These are phyloP conservation scores for Rhodotorula sp. DNA, from an alignment of 1,284 basidiomycete species.

Conservation along the genomic window DNA sequence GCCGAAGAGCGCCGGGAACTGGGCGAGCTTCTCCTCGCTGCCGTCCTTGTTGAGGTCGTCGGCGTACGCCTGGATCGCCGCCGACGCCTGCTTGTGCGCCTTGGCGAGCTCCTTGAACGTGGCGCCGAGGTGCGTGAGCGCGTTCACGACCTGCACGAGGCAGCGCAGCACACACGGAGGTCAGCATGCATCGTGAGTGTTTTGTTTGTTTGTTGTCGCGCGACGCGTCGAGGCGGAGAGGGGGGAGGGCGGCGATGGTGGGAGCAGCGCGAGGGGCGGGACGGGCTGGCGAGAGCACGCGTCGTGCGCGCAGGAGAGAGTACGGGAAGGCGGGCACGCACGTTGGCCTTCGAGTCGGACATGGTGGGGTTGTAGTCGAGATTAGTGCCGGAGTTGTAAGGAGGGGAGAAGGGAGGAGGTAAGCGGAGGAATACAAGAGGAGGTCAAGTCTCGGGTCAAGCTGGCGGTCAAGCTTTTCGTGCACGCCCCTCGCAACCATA, in stretches of 20 bases:
- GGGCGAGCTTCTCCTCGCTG: constrained; percentile 42
- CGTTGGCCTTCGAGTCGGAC: constrained; percentile 23
- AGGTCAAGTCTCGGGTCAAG: no score
- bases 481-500: not conserved
- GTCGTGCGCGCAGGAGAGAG: not conserved
- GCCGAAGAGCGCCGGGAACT: constrained; percentile 40
- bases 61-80: constrained; percentile 52
- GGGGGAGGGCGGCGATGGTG: not conserved
- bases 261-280: not conserved
- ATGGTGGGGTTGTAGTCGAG: constrained; percentile 20
- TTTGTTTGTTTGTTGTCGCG: not conserved
- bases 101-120: constrained; percentile 52
- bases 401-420: not conserved
- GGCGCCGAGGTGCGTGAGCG: constrained; percentile 16
- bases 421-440: not conserved
- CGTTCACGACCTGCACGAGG: constrained; percentile 9
- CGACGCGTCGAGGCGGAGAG: not conserved
- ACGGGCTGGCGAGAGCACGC: not conserved
- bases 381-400: not conserved
- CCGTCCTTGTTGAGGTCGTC: constrained; percentile 23
- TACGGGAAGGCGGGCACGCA: constrained; percentile 12
- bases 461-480: not conserved
- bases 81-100: constrained; percentile 52
- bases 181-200: no score
- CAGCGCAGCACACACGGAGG: not conserved